Conservation (phyloP, 2,329 filamentous ascomycete species). For the Aspergillus sp. region DNA sequence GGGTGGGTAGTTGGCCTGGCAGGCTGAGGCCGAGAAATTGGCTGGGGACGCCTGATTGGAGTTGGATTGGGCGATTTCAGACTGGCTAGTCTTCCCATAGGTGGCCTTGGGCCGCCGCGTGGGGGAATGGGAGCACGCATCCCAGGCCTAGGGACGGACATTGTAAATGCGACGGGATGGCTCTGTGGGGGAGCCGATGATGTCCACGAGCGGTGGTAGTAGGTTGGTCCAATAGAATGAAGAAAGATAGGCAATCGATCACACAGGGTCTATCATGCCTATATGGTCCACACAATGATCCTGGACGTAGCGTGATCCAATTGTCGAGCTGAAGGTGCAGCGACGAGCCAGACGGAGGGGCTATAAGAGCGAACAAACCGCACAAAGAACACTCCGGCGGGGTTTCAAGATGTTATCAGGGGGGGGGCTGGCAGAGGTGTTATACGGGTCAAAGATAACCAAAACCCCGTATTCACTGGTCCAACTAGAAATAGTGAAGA, state of each 20-base stretch:
- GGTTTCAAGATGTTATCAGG: background rate
- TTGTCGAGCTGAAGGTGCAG: background rate
- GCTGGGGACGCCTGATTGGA: constrained; percentile 41
- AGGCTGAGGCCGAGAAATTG: constrained; percentile 32
- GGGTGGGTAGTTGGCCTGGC: constrained; percentile 38
- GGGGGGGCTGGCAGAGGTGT: background rate
- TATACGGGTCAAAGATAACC: background rate
- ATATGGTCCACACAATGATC: background rate
- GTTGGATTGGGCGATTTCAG: constrained; percentile 40
- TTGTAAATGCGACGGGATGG: constrained; percentile 17
- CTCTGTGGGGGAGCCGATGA: background rate
- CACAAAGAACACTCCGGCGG: background rate
- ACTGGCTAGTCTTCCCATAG: constrained; percentile 44
- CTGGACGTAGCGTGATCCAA: background rate
- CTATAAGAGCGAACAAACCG: background rate
- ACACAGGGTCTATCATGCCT: background rate
- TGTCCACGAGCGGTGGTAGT: background rate
- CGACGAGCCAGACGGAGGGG: background rate
- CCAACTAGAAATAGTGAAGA: background rate
- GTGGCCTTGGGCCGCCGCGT: constrained; percentile 26
- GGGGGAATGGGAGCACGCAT: constrained; percentile 36
- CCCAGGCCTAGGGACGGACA: constrained; percentile 37
- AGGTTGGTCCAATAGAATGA: background rate
- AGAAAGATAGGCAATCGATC: no score
- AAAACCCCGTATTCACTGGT: background rate